Base-by-base conservation (phyloP, 495 filamentous ascomycete genomes). In the Aspergillus conjunctus region DNA sequence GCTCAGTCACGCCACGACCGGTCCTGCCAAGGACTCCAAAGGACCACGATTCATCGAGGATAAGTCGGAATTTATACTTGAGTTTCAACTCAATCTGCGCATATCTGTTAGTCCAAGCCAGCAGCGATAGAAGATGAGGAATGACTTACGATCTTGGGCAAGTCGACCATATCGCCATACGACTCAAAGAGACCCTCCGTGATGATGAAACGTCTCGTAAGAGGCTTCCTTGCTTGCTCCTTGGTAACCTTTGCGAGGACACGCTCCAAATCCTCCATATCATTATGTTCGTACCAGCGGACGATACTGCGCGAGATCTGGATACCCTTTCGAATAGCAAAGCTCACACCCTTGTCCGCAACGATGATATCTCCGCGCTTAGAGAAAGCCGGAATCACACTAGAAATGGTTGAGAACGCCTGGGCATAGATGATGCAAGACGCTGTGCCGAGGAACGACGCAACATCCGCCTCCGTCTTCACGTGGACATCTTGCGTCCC, bases 301-400 rank as follows among this genome's bases (percentile, higher is more conserved):
- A 98, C 89, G 17, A 84, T 91, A 76, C 91, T 95, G 53, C 94
- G 83, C 5, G 90, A 94, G 52, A 96, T 91, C 79, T 99, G 91
- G 8, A 99, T 81, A 45, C 95, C 94, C 75, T 93, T 94, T 51
- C 93, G 88, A 65, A 97, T 92, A 8, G 95, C 88, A 78, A 89
- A 98, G 73, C 93, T 97, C 64, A 93, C 89, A 18, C 92, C 91
- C 65, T 87, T 89, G 75, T 99, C 94, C n/a, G 94, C 94, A 43
- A 99, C 91, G 63, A 99, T 98, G 66, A 99, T 90, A 73, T 99
- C 94, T 5, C 95, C 95, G 63, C 94, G 82, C 81, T 99, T 99
- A 62, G 88, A 92, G 69, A 99, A 99, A 4, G 93, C 88, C 5
- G 94, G 95, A 51, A 99, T 96, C 51, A 98, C 92, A 70, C 87